phyloP scores from a whole-genome alignment of 2,329 filamentous ascomycete species.

The Cordyceps farinosa region DNA sequence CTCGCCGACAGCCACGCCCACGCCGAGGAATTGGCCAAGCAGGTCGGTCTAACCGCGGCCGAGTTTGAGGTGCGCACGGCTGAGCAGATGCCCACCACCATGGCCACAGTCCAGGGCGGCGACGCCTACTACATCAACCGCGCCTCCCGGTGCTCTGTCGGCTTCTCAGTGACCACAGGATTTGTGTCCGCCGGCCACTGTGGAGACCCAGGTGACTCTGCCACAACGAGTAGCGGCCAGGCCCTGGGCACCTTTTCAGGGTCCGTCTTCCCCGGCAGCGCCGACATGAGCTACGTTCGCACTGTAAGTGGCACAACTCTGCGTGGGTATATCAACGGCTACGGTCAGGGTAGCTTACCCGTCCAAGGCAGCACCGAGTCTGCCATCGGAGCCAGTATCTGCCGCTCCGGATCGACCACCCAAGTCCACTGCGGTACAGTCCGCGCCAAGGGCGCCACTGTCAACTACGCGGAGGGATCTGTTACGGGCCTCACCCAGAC shows the following conservation, averaged over 20 bases:
- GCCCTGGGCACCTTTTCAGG: constrained; percentile 35
- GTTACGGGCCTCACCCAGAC: constrained; percentile 40
- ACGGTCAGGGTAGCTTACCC: constrained; percentile 30
- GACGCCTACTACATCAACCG: constrained; percentile 37
- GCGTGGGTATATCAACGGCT: constrained; percentile 33
- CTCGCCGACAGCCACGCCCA: constrained; percentile 33
- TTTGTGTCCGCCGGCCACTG: constrained; percentile 41
- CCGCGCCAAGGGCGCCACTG: constrained; percentile 32
- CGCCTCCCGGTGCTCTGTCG: constrained; percentile 35
- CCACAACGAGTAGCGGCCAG: constrained; percentile 31
- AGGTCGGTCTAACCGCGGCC: constrained; percentile 34
- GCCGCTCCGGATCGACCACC: constrained; percentile 40
- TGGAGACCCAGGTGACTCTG: constrained; percentile 29
- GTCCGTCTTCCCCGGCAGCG: constrained; percentile 38
- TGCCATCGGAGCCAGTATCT: constrained; percentile 35
- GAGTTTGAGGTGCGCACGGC: constrained; percentile 38
- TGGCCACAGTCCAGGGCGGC: constrained; percentile 34
- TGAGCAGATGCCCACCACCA: constrained; percentile 31
- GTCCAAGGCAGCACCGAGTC: constrained; percentile 37
- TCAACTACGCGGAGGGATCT: constrained; percentile 37
- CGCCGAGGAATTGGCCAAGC: constrained; percentile 33
- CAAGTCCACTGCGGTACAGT: constrained; percentile 38
- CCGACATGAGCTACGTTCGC: constrained; percentile 37
- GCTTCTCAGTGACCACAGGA: constrained; percentile 38
- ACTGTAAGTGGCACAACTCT: constrained; percentile 33